These are phyloP conservation scores for Aspergillus texensis DNA, from an alignment of 2,329 filamentous ascomycete species.

Conservation along the genomic window DNA sequence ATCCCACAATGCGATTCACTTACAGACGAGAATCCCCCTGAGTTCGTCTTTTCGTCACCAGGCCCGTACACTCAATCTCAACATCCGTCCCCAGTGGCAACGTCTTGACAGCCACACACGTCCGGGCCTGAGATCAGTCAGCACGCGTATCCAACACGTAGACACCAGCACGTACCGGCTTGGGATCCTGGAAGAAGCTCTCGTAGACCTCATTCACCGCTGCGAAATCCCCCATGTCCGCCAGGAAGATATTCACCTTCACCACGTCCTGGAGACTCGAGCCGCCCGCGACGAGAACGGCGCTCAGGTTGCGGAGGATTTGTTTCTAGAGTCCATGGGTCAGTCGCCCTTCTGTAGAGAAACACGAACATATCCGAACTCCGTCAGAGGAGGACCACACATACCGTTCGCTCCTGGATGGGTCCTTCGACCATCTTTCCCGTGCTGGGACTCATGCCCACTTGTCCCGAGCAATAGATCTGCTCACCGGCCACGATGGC, in stretches of 20 bases:
- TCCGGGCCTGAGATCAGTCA: constrained; percentile 25
- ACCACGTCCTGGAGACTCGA: constrained; percentile 61
- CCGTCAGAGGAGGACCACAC: constrained; percentile 37
- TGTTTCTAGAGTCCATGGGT: constrained; percentile 42
- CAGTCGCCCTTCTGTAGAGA: constrained; percentile 1
- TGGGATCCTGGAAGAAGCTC: constrained; percentile 28
- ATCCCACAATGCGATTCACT: background rate
- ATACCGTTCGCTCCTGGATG: constrained; percentile 57
- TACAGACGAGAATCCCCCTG: constrained; percentile 23
- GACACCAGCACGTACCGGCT: constrained; percentile 26
- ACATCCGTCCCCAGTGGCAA: constrained; percentile 55
- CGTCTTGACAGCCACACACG: constrained; percentile 56
- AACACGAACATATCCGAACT: background rate
- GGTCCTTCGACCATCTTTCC: constrained; percentile 57
- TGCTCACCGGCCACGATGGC: constrained; percentile 63
- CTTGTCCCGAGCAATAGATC: constrained; percentile 67
- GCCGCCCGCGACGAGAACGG: constrained; percentile 62
- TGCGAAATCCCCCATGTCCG: constrained; percentile 65
- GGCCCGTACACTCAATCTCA: constrained; percentile 57
- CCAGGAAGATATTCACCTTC: constrained; percentile 68
- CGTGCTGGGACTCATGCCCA: constrained; percentile 59
- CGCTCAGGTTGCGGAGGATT: constrained; percentile 57
- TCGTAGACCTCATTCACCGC: constrained; percentile 79
- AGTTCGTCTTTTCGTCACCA: constrained; percentile 25
- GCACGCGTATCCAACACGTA: background rate